Evolutionary conservation across 2,329 filamentous ascomycete genomes (phyloP).

Genomic region (Arthrobotrys pseudoclavata): DNA sequence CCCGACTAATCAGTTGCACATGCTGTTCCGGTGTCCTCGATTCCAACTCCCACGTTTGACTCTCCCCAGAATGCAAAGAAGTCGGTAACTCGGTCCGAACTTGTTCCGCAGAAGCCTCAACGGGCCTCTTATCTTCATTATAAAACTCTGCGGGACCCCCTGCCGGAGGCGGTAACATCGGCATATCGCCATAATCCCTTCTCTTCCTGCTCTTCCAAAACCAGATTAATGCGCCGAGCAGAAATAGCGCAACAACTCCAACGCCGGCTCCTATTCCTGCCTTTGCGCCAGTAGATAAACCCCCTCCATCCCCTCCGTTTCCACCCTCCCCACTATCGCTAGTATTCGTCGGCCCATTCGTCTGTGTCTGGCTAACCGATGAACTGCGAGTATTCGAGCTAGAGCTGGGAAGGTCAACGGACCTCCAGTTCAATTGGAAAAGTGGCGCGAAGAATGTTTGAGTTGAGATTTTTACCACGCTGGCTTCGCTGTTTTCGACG

Average conservation of each 20-base stretch:
- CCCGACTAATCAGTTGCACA: background rate
- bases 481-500: background rate
- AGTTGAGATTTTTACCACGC: background rate
- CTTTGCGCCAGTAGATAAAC: background rate
- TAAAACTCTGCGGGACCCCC: background rate
- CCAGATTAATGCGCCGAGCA: constrained; percentile 6
- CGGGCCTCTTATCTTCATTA: background rate
- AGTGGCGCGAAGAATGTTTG: constrained; percentile 8
- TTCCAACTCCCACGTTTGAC: background rate
- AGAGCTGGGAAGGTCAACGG: background rate
- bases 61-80: background rate
- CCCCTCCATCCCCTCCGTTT: background rate
- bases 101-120: background rate
- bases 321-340: background rate
- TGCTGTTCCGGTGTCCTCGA: background rate
- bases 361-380: background rate
- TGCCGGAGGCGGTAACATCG: background rate
- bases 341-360: background rate
- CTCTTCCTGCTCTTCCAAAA: background rate
- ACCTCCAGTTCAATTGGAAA: constrained; percentile 3
- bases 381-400: background rate
- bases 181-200: background rate
- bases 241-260: background rate
- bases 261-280: background rate
- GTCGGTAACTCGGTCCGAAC: background rate